These are phyloP conservation scores for Amanita thiersii DNA, from an alignment of 768 basidiomycete genomes.

Conservation along the genomic window DNA sequence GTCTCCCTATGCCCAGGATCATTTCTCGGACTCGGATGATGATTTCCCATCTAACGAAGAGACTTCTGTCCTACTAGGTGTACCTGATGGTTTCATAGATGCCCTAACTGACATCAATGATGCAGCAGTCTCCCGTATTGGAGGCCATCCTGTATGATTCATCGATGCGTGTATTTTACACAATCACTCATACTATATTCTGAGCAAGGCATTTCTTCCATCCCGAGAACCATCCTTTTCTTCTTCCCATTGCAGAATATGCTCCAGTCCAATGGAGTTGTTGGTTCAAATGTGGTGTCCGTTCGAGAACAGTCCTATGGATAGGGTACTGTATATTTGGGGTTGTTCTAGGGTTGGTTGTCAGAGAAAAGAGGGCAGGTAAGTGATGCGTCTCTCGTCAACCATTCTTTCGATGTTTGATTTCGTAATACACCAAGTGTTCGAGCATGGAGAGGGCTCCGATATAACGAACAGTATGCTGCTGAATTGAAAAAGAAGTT, in stretches of 20 bases:
- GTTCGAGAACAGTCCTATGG: conserved; percentile 76
- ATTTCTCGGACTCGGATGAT: conserved; percentile 81
- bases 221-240: conserved; percentile 51
- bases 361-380: conserved; percentile 76
- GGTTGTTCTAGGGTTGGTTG: conserved; percentile 65
- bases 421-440: conserved; percentile 40
- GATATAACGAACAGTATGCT: conserved; percentile 69
- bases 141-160: conserved; percentile 82
- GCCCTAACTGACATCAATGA: conserved; percentile 53
- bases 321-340: conserved; percentile 82
- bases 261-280: conserved; percentile 69
- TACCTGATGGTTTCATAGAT: conserved; percentile 70
- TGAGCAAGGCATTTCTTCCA: conserved; percentile 64
- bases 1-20: conserved; percentile 39
- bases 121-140: conserved; percentile 82
- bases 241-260: conserved; percentile 65
- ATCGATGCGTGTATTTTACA: conserved; percentile 39
- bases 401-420: conserved; percentile 8
- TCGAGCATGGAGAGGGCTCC: conserved; percentile 73
- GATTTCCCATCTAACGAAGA: conserved; percentile 48
- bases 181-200: conserved; percentile 40
- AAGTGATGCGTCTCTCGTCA: conserved; percentile 20
- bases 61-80: conserved; percentile 69
- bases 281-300: conserved; percentile 89
- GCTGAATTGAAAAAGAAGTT: conserved; percentile 56